Percentiles rank a stretch among this genome's conserved stretches.
These are phyloP conservation scores for Trichosporon inkin DNA, from an alignment of 1,284 basidiomycete genomes.

Conservation along the genomic window DNA sequence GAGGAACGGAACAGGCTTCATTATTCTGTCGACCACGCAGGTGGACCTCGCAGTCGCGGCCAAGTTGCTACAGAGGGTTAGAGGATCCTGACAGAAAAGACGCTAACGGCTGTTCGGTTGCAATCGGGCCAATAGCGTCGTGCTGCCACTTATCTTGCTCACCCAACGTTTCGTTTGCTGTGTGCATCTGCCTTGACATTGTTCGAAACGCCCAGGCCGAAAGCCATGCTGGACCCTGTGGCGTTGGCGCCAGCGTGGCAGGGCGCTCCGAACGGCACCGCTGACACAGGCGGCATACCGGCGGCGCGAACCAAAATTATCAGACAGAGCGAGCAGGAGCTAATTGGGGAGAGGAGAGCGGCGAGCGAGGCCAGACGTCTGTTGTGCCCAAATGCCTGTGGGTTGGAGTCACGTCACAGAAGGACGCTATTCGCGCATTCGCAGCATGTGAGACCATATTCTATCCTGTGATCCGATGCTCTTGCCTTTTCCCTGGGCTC, in stretches of 20 bases:
- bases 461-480: too few species aligned
- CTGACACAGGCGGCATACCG: background rate
- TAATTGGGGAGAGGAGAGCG: too few species aligned
- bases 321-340: too few species aligned
- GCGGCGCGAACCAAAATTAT: background rate
- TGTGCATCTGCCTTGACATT: background rate
- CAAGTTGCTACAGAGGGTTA: too few species aligned
- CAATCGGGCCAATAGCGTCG: background rate
- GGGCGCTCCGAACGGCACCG: background rate
- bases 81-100: too few species aligned
- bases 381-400: too few species aligned
- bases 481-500: too few species aligned
- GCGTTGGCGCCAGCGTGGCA: background rate
- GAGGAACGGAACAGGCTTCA: too few species aligned
- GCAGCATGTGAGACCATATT: background rate
- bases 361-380: too few species aligned
- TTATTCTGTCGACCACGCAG: too few species aligned
- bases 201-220: slow-evolving; percentile 2
- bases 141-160: background rate
- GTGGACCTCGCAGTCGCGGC: too few species aligned
- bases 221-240: background rate
- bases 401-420: background rate
- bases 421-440: background rate
- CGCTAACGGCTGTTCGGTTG: background rate
- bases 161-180: background rate